Percentiles rank a stretch among this genome's conserved stretches.
Conservation (phyloP, 2,329 filamentous ascomycete species). For the Parastagonospora nodorum region DNA sequence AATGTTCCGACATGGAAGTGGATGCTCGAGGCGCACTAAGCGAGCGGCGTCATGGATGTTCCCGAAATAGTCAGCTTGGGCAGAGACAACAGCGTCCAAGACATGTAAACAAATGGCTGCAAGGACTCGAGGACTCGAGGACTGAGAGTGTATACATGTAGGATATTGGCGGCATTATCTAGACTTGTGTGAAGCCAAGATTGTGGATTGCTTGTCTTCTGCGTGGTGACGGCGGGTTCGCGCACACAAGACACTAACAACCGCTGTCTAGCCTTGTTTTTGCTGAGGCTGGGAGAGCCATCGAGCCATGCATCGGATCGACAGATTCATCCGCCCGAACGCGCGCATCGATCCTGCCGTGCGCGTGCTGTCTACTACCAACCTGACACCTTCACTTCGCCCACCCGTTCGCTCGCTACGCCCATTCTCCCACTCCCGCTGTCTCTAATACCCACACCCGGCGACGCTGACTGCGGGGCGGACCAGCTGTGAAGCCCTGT, state of each 20-base stretch:
- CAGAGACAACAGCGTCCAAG: conserved; percentile 7
- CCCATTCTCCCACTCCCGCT: background rate
- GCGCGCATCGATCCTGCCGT: conserved; percentile 3
- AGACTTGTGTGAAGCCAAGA: background rate
- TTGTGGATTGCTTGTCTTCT: background rate
- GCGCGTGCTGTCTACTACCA: conserved; percentile 6
- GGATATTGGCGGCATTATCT: background rate
- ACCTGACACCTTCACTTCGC: conserved; percentile 9
- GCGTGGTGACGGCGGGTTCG: background rate
- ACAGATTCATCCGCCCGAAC: conserved; percentile 8
- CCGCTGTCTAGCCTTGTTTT: conserved; percentile 5
- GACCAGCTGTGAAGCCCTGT: conserved; percentile 9
- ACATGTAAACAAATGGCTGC: conserved; percentile 14
- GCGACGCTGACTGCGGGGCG: conserved; percentile 6
- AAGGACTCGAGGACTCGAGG: background rate
- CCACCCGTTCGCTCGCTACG: conserved; percentile 13
- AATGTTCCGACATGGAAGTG: background rate
- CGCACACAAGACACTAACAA: background rate
- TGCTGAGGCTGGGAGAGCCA: background rate
- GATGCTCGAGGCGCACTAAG: background rate
- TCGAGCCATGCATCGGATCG: conserved; percentile 7
- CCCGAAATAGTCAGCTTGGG: conserved; percentile 1
- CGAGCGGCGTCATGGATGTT: conserved; percentile 8
- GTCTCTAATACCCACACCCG: background rate
- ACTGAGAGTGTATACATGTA: background rate